A percentile compares a stretch with the other conserved stretches of the same genome.
These are phyloP conservation scores for Dactylellina haptotyla DNA, from an alignment of 2,329 filamentous ascomycete genomes.

Conservation along the genomic window DNA sequence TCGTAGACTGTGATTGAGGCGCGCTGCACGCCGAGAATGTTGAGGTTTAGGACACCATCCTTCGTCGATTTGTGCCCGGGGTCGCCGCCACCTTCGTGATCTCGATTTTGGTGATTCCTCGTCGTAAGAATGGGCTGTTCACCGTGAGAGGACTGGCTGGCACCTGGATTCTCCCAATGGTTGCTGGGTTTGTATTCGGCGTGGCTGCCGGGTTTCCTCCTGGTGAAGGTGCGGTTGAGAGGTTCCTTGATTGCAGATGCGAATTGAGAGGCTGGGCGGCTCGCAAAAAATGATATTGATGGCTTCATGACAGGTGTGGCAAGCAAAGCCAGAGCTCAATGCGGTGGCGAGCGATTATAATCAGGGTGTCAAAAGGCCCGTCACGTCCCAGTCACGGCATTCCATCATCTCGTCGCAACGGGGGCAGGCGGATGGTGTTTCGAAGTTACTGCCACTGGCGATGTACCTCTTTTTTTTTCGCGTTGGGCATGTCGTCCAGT, in stretches of 20 bases:
- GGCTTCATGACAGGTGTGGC: slow-evolving; percentile 21
- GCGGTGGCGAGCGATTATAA: not conserved
- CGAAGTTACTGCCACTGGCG: too few relatives aligned
- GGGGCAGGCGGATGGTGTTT: not conserved
- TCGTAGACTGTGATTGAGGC: slow-evolving; percentile 28
- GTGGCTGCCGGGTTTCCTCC: not conserved
- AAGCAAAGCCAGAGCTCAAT: not conserved
- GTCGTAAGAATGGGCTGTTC: too few relatives aligned
- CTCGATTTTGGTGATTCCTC: too few relatives aligned
- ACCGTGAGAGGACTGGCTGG: too few relatives aligned
- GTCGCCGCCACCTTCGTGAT: too few relatives aligned
- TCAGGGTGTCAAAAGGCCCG: not conserved
- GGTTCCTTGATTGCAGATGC: not conserved
- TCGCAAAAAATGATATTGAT: slow-evolving; percentile 11
- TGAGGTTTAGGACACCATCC: slow-evolving; percentile 24
- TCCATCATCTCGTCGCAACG: slow-evolving; percentile 10
- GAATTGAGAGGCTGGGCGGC: not conserved
- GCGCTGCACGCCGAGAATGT: slow-evolving; percentile 2
- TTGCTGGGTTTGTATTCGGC: not conserved
- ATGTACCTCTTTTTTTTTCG: too few relatives aligned
- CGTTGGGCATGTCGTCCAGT: too few relatives aligned
- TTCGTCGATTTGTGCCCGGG: too few relatives aligned
- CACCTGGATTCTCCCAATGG: too few relatives aligned
- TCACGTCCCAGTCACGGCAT: slow-evolving; percentile 7
- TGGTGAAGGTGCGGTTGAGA: not conserved